A percentile compares a stretch with the other conserved stretches of the same genome.
Evolutionary conservation across 176 grass and related monocot species (phyloP).

Genomic region (Themeda triandra): DNA sequence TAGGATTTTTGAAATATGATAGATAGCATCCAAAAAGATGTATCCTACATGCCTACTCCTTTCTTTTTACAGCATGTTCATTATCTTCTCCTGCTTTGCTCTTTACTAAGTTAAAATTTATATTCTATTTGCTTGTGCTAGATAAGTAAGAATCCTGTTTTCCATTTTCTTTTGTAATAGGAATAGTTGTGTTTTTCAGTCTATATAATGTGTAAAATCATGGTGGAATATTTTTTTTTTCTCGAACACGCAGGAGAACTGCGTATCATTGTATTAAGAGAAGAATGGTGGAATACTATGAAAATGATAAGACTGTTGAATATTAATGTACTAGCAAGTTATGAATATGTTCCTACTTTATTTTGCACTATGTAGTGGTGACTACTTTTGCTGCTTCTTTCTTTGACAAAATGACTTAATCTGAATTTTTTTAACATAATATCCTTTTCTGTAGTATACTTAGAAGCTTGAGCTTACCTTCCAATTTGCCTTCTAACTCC

Average conservation of each 20-base stretch:
- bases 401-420: neutral
- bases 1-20: constrained; percentile 13
- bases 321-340: constrained; percentile 4
- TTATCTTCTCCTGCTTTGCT: constrained; percentile 24
- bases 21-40: constrained; percentile 9
- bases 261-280: too few relatives aligned
- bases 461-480: neutral
- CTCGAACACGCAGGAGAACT: too few relatives aligned
- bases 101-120: neutral
- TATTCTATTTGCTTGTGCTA: constrained; percentile 16
- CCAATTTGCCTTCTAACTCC: neutral
- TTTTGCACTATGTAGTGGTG: neutral
- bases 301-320: neutral
- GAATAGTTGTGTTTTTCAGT: neutral
- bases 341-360: neutral
- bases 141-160: neutral
- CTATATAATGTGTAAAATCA: constrained; percentile 9
- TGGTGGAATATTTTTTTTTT: neutral
- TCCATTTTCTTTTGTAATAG: neutral
- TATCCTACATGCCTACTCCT: neutral
- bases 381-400: constrained; percentile 10
- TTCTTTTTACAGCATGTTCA: constrained; percentile 6
- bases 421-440: neutral
- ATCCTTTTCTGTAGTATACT: neutral
- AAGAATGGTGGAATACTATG: neutral